These are phyloP conservation scores for Beta vulgaris DNA, from an alignment of 148 eudicot species.

Conservation along the genomic window DNA sequence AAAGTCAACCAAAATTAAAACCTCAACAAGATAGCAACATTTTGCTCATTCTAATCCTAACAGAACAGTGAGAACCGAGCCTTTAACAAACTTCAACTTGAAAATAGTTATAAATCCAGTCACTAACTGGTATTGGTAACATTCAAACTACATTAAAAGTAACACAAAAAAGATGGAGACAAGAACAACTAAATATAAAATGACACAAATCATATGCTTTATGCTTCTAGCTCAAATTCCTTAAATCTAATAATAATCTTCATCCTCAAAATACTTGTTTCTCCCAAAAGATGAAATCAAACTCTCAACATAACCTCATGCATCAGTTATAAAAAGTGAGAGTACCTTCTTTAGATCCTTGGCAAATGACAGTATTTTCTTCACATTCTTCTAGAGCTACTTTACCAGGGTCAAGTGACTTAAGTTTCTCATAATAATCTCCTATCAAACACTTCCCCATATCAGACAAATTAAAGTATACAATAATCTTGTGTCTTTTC, in stretches of 20 bases:
- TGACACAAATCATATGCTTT: too few species aligned
- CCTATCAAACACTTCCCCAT: constrained; percentile 12
- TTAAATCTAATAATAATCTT: too few species aligned
- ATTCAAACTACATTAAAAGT: too few species aligned
- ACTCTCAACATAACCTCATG: constrained; percentile 20
- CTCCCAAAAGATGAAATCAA: constrained; percentile 18
- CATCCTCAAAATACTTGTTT: neutral
- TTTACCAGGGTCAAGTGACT: constrained; percentile 12
- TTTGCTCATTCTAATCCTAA: constrained; percentile 1
- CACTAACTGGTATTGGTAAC: too few species aligned
- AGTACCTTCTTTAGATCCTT: neutral
- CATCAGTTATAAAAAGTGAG: neutral
- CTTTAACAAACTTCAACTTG: too few species aligned
- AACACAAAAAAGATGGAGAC: too few species aligned
- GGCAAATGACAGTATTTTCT: neutral
- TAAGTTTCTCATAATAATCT: neutral
- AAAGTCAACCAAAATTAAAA: neutral
- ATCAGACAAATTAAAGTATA: constrained; percentile 1
- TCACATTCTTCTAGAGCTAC: too few species aligned
- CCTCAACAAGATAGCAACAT: neutral
- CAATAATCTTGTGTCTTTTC: neutral
- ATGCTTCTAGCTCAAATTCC: too few species aligned
- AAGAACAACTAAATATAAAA: too few species aligned
- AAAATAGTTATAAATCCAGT: too few species aligned
- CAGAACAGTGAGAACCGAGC: too few species aligned